Evolutionary conservation across 106 monocot genomes (phyloP).

Genomic region (Apostasia shenzhenica): DNA sequence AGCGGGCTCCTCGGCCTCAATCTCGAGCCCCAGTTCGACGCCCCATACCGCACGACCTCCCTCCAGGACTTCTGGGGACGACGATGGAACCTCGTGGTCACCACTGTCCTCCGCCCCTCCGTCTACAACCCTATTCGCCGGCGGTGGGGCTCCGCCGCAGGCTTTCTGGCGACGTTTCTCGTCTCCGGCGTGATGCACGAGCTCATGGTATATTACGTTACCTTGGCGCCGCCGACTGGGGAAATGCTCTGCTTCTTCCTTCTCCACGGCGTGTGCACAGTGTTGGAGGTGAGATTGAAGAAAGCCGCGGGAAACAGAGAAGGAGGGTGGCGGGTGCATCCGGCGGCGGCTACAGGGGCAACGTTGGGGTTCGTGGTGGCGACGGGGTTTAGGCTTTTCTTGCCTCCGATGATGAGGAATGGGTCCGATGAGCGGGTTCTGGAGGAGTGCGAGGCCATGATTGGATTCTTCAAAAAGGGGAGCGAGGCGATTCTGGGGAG

Average conservation of each 20-base stretch:
- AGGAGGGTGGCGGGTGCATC: not conserved
- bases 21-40: slow-evolving; percentile 50
- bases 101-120: slow-evolving; percentile 39
- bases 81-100: slow-evolving; percentile 66
- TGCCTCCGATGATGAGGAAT: slow-evolving; percentile 22
- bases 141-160: slow-evolving; percentile 14
- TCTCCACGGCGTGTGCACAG: slow-evolving; percentile 31
- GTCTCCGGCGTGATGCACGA: slow-evolving; percentile 60
- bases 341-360: slow-evolving; percentile 16
- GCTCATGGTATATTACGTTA: slow-evolving; percentile 39
- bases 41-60: slow-evolving; percentile 30
- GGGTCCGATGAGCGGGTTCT: slow-evolving; percentile 19
- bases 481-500: too few relatives aligned
- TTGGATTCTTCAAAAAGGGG: slow-evolving; percentile 5
- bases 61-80: slow-evolving; percentile 59
- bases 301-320: not conserved
- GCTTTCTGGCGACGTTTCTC: slow-evolving; percentile 24
- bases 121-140: slow-evolving; percentile 37
- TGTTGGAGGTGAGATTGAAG: slow-evolving; percentile 16
- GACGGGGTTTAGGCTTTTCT: slow-evolving; percentile 35
- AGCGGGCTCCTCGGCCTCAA: slow-evolving; percentile 19
- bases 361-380: slow-evolving; percentile 28
- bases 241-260: slow-evolving; percentile 33
- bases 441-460: slow-evolving; percentile 14
- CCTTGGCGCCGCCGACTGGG: slow-evolving; percentile 15